Base-by-base conservation (phyloP, 106 monocot species). In the Platanthera guangdongensis region DNA sequence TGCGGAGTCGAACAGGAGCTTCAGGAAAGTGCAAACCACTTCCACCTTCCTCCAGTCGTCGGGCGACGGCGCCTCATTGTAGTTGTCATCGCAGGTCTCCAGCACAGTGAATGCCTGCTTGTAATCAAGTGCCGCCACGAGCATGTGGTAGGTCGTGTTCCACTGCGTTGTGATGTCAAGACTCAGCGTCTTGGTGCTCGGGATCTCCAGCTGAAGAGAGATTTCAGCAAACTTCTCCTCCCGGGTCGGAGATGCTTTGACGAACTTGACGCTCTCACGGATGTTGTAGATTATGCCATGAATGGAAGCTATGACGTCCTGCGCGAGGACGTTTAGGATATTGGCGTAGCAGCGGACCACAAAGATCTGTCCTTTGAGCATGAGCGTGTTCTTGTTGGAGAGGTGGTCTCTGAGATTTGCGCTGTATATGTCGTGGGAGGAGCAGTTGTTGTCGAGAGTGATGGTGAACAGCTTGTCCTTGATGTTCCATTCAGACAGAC, bases 11-110 rank as follows among this genome's bases (percentile, higher is more conserved):
- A 85, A 90, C 6, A 95, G 71, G 60, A 87, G 84, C 71, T 87
- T 92, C 49, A 95, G 78, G 52, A 73, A 90, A 18, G 77, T 71
- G 73, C 95, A 95, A 22, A 89, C 90, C 65, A 87, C 78, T 67
- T 95, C 95, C 46, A 95, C 90, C 73, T 83, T 95, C 70, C 81
- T 92, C 95, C 95, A 95, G 72, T 95, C 95, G 46, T 95, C 95
- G 1, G 77, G 8, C 1, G 92, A 90, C 8, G 95, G 95, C 50
- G 95, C 88, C 54, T 95, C 95, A 63, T 89, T 95, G 74, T 95
- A 95, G 50, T 86, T 80, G 60, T 87, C 90, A 77, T 90, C 92
- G 60, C 93, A 90, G 10, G 88, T 84, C 80, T 95, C 95, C 55
- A 95, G 72, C 14, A 75, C 77, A 68, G 86, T 74, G 74, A 95